Base-by-base conservation (phyloP, 192 early-diverging fungal species). In the Glomus cerebriforme region DNA sequence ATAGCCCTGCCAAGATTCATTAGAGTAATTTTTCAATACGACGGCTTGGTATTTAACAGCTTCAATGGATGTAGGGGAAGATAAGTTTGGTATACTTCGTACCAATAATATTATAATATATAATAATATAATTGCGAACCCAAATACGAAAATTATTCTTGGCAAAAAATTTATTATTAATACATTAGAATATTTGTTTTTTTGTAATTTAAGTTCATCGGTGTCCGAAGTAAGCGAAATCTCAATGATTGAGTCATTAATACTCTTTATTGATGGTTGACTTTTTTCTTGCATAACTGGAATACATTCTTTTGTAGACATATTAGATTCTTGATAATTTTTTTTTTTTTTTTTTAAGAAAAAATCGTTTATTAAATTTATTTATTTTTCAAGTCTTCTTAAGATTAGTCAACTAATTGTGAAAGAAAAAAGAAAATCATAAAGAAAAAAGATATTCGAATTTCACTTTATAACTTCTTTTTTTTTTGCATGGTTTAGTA, bases 1-100 rank as follows among this genome's bases (percentile, higher is more conserved):
- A 75, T 83, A 86, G 9, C 85, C 87, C 27, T 80, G 54, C 74
- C 83, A 86, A 12, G 83, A 82, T 1, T 77, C 83, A 15, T 79
- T 80, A 7, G 85, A 79, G 69, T 86, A 80, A 22, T 80, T 67
- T 37, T 89, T 82, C 9, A 89, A 80, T 65, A 85, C 83, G 0
- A 71, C 37, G 19, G 88, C 83, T 62, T 82, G 82, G 1, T 77
- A 65, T 73, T 89, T 86, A 43, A 87, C 84, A 68, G 83, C 84
- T 26, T 86, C 77, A 29, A 89, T 80, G 13, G 88, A 84, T 31
- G 80, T 85, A 60, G 88, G 88, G n/a, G 87, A 64, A 7, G 84
- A 85, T 37, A 85, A 31, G 10, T 81, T 78, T n/a, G 84, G 84
- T 15, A 85, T 66, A 0, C 81, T 80, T 27, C 77, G 79, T 0